These are phyloP conservation scores for Nicotiana paniculata DNA, from an alignment of 257 asterid species.

Conservation along the genomic window DNA sequence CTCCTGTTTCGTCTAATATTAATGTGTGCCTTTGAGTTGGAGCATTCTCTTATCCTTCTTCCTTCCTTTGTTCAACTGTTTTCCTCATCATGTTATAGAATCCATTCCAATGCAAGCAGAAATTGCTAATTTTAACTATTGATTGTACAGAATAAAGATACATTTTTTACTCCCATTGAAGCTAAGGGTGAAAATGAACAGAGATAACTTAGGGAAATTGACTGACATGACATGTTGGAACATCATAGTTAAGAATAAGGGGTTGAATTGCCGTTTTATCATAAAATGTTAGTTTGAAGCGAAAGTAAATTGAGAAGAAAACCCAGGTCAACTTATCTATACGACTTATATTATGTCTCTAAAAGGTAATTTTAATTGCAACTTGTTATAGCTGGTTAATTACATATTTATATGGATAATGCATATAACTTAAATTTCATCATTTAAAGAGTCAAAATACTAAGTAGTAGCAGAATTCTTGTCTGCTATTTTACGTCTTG, in stretches of 20 bases:
- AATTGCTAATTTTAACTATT: neutral
- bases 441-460: no score
- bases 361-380: no score
- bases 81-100: neutral
- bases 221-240: neutral
- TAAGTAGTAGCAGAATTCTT: no score
- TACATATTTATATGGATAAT: no score
- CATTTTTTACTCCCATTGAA: neutral
- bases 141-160: neutral
- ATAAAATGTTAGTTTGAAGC: neutral
- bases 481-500: no score
- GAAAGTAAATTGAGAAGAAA: neutral
- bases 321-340: neutral
- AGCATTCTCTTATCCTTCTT: no score
- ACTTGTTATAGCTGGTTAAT: no score
- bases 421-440: no score
- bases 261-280: neutral
- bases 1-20: neutral
- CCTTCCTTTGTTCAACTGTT: neutral
- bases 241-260: no score
- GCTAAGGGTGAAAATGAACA: neutral
- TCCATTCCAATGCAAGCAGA: neutral
- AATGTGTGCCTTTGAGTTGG: neutral
- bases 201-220: no score
- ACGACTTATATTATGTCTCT: no score